Percentiles rank a stretch among this genome's conserved stretches.
Evolutionary conservation across 2,329 filamentous ascomycete genomes (phyloP).

Genomic region (Fusarium anguioides): DNA sequence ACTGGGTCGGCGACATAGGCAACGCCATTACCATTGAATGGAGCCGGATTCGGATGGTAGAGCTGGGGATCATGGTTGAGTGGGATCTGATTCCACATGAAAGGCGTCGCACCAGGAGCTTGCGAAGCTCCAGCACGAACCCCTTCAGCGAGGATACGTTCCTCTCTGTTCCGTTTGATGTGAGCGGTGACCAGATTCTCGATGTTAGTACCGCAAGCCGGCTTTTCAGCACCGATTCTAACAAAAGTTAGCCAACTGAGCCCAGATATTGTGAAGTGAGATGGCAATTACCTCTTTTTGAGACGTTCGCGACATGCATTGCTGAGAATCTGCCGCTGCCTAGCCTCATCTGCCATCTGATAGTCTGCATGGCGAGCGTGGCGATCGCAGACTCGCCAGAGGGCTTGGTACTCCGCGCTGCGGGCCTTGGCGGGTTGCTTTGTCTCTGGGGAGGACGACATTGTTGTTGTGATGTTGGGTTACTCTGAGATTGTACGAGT

Average conservation of each 20-base stretch:
- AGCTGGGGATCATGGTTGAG: background rate
- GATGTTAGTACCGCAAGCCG: conserved; percentile 25
- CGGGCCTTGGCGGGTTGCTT: conserved; percentile 13
- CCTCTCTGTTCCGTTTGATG: conserved; percentile 24
- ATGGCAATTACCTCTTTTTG: conserved; percentile 29
- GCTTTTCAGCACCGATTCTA: conserved; percentile 23
- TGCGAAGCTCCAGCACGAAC: background rate
- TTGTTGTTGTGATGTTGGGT: background rate
- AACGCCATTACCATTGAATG: background rate
- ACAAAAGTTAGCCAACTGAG: background rate
- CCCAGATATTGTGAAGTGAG: too few relatives aligned
- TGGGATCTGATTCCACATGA: background rate
- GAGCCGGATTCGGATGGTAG: background rate
- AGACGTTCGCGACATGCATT: conserved; percentile 8
- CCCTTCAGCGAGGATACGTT: background rate
- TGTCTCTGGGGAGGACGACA: background rate
- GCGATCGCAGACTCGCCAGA: conserved; percentile 43
- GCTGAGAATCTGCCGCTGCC: conserved; percentile 22
- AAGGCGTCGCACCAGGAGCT: background rate
- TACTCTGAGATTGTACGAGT: background rate
- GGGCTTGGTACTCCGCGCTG: conserved; percentile 42
- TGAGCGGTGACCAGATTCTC: conserved; percentile 35
- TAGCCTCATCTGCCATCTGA: background rate
- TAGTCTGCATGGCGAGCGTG: conserved; percentile 24
- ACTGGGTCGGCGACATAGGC: background rate